Base-by-base conservation (phyloP, 2,329 filamentous ascomycete species). In the Trematosphaeria pertusa region DNA sequence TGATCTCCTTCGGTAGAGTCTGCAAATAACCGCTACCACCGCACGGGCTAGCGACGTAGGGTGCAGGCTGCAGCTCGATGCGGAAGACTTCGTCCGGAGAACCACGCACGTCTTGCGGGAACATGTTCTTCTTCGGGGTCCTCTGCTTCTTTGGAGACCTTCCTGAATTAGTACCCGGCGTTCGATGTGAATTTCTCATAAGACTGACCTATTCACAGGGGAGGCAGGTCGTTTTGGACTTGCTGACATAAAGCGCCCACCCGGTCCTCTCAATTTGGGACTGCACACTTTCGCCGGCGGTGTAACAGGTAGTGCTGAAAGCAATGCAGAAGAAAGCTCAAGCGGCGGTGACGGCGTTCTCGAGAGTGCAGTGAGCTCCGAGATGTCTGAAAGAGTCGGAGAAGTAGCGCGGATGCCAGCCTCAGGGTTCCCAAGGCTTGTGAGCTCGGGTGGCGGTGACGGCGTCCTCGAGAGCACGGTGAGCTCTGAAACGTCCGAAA, bases 1-100 rank as follows among this genome's bases (percentile, higher is more conserved):
- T 47, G 7, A 56, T 40, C 21, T 59, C 56, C 6, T 34, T 39
- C 4, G 56, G 52, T 0, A 59, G 24, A 3, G 12, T 19, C 9
- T 43, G 43, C 11, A 59, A 36, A 6, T 42, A 36, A 9, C 54
- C 56, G 24, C 44, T 38, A 2, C 48, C 51, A 4, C 39, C 48
- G 34, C 5, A 6, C 21, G 37, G 20, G 28, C 19, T 3, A 43
- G 30, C 37, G 43, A 20, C 4, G 4, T 9, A 18, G 35, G 18
- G 12, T n/a, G 19, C 1, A 10, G 14, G 3, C 3, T 3, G 3
- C 31, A 2, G 12, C 26, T 24, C 7, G n/a, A 15, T n/a, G n/a
- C n/a, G 4, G 18, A 8, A 5, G 12, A 2, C 17, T 18, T 17
- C 9, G 22, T n/a, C 10, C 32, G 34, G 11, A 11, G 10, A 14